A percentile compares a stretch with the other conserved stretches of the same genome.
Evolutionary conservation across 1,139 yeast genomes (phyloP).

Genomic region (Blastobotrys aristatus): DNA sequence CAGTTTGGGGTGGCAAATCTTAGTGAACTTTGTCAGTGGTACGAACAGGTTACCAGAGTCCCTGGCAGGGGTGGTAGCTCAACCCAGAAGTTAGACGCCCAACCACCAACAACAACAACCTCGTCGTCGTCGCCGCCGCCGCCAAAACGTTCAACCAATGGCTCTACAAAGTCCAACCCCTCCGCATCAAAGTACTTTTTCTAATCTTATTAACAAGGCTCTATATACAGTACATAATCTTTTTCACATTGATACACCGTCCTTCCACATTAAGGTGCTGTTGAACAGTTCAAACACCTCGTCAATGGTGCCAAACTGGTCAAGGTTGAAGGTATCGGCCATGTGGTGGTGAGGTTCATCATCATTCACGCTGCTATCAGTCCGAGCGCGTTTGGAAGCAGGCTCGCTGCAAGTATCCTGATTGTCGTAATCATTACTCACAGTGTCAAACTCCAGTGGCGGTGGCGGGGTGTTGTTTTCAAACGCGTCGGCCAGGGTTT

Average conservation of each 20-base stretch:
- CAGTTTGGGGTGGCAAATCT: constrained; percentile 1
- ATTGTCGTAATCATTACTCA: not conserved
- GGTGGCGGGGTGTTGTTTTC: constrained; percentile 1
- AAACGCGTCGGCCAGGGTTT: constrained; percentile 7
- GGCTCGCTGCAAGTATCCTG: not conserved
- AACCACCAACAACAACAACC: not conserved
- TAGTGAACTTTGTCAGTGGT: constrained; percentile 5
- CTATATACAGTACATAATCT: not conserved
- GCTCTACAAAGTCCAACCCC: too few relatives aligned
- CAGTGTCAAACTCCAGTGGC: too few relatives aligned
- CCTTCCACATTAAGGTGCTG: constrained; percentile 11
- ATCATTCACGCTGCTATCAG: not conserved
- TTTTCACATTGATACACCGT: not conserved
- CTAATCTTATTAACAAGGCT: not conserved
- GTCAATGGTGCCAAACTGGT: constrained; percentile 8
- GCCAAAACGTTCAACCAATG: too few relatives aligned
- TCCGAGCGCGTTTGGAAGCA: not conserved
- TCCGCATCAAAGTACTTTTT: constrained; percentile 17
- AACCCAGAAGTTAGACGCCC: not conserved
- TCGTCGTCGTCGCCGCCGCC: not conserved
- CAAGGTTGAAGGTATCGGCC: not conserved
- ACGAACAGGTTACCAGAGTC: not conserved
- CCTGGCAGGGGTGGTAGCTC: not conserved
- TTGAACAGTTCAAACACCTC: constrained; percentile 17
- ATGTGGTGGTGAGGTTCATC: too few relatives aligned